Evolutionary conservation across 108 stramenopile species (phyloP).

Genomic region (Skeletonema potamos): DNA sequence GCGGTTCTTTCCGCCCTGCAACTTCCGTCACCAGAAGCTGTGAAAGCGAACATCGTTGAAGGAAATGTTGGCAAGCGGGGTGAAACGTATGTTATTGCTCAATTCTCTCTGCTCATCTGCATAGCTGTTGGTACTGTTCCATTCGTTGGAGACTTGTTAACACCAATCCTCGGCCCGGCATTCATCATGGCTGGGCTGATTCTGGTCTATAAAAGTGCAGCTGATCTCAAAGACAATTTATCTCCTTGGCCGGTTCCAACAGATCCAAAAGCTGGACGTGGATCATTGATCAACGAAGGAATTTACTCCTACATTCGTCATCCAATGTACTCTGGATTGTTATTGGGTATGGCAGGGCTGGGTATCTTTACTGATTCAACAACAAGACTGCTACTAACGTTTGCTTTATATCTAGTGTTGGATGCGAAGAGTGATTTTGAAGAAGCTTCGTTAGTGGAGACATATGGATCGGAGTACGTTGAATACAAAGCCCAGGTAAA

Average conservation of each 20-base stretch:
- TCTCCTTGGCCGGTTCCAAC: conserved; percentile 54
- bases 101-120: conserved; percentile 44
- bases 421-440: conserved; percentile 62
- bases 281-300: conserved; percentile 43
- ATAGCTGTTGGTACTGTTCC: conserved; percentile 57
- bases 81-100: conserved; percentile 56
- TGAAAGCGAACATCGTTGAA: conserved; percentile 29
- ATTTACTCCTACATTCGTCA: conserved; percentile 62
- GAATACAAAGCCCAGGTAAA: conserved; percentile 36
- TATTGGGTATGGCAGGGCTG: conserved; percentile 47
- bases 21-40: neutral
- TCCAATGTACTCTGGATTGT: conserved; percentile 70
- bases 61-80: conserved; percentile 58
- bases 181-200: conserved; percentile 31
- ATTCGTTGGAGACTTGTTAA: conserved; percentile 41
- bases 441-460: conserved; percentile 42
- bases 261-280: conserved; percentile 15
- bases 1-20: neutral
- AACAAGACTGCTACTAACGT: conserved; percentile 49
- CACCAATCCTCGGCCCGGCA: conserved; percentile 48
- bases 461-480: conserved; percentile 38
- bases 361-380: conserved; percentile 48
- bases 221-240: conserved; percentile 50
- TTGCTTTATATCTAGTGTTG: conserved; percentile 40
- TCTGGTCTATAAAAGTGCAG: conserved; percentile 19